Conservation (phyloP, 2,329 filamentous ascomycete species). For the Gaeumannomyces sp. region DNA sequence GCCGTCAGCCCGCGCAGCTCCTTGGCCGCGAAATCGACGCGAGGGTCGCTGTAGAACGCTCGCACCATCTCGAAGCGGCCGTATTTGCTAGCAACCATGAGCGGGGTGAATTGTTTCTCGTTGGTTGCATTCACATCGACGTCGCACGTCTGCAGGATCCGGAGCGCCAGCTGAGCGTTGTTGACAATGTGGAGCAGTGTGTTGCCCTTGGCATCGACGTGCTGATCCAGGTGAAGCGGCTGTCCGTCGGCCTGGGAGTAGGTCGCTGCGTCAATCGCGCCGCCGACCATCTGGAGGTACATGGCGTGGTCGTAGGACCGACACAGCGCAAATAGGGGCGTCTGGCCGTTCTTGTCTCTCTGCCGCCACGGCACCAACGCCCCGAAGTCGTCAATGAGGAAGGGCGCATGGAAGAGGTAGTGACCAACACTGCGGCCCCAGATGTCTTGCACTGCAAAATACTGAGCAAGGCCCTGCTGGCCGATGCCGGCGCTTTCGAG, state of each 20-base stretch:
- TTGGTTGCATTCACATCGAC: conserved; percentile 95
- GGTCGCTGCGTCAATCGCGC: conserved; percentile 69
- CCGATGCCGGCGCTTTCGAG: conserved; percentile 46
- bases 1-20: conserved; percentile 87
- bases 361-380: conserved; percentile 78
- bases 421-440: conserved; percentile 89
- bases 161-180: conserved; percentile 67
- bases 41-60: conserved; percentile 76
- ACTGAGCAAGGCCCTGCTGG: conserved; percentile 52
- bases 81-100: conserved; percentile 99
- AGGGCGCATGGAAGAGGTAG: conserved; percentile 88
- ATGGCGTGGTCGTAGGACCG: conserved; percentile 89
- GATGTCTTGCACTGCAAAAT: conserved; percentile 70
- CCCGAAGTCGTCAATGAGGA: conserved; percentile 71
- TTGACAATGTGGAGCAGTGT: conserved; percentile 94
- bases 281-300: conserved; percentile 82
- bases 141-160: conserved; percentile 77
- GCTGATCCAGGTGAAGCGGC: conserved; percentile 84
- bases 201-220: conserved; percentile 88
- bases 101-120: conserved; percentile 86
- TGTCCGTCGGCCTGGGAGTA: conserved; percentile 68
- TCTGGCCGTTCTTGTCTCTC: conserved; percentile 93
- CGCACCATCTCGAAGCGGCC: conserved; percentile 90
- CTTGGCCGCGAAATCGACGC: conserved; percentile 78
- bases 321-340: conserved; percentile 91